Percentiles rank a stretch among this genome's conserved stretches.
phyloP scores from a whole-genome alignment of 805 yeast species.

The Candida nemodendra region DNA sequence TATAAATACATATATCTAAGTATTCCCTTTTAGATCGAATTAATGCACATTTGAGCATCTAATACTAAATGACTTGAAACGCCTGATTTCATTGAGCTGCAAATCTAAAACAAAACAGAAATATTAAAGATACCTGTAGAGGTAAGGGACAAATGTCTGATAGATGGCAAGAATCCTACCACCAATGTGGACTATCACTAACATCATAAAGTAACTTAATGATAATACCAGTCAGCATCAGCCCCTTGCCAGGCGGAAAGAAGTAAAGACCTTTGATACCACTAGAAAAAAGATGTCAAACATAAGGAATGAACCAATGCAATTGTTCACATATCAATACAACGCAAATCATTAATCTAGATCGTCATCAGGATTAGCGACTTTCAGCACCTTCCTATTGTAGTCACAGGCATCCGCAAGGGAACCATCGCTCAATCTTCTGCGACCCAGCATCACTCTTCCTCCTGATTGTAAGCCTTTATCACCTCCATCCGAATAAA shows the following conservation, averaged over 20 bases:
- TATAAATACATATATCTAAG: constrained; percentile 41
- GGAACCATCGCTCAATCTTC: constrained; percentile 82
- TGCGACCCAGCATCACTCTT: constrained; percentile 75
- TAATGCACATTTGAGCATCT: too few relatives aligned
- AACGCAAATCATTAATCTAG: constrained; percentile 10
- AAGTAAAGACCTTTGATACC: too few relatives aligned
- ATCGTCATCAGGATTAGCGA: constrained; percentile 81
- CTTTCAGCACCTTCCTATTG: constrained; percentile 75
- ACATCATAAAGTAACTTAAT: too few relatives aligned
- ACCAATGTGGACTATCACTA: too few relatives aligned
- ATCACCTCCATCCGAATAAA: constrained; percentile 19
- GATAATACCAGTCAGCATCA: too few relatives aligned
- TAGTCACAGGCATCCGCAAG: constrained; percentile 84
- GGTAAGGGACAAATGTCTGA: too few relatives aligned
- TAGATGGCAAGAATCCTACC: too few relatives aligned
- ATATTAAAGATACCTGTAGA: background rate
- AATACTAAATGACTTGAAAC: background rate
- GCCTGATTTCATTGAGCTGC: background rate
- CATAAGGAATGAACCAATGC: too few relatives aligned
- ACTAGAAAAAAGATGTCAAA: too few relatives aligned
- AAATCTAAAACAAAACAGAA: background rate
- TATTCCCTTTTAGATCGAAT: too few relatives aligned
- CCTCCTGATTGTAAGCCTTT: constrained; percentile 21
- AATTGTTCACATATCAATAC: too few relatives aligned
- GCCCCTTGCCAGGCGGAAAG: too few relatives aligned